phyloP scores from a whole-genome alignment of 75 land plant genomes.

The Cunninghamia lanceolata region DNA sequence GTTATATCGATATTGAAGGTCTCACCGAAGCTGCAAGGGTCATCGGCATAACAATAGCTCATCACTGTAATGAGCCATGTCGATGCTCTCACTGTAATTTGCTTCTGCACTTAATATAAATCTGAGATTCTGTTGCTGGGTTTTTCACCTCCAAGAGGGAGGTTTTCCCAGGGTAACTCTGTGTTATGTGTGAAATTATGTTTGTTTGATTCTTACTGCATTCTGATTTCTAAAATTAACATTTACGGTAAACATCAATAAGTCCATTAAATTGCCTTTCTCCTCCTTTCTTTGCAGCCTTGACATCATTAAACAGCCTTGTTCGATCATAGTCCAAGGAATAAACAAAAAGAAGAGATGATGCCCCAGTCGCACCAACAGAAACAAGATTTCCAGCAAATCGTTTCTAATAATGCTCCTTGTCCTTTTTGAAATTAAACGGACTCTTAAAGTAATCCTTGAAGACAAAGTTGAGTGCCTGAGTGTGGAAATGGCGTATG shows the following conservation, averaged over 20 bases:
- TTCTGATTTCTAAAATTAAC: too few species aligned
- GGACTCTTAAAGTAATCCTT: constrained; percentile 66
- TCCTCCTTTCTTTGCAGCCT: constrained; percentile 51
- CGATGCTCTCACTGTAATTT: too few species aligned
- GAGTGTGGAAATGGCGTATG: constrained; percentile 58
- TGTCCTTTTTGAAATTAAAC: constrained; percentile 68
- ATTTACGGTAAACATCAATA: constrained; percentile 47
- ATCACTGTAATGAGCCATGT: too few species aligned
- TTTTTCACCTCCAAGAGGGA: too few species aligned
- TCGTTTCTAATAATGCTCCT: constrained; percentile 60
- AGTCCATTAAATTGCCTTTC: constrained; percentile 51
- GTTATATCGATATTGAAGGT: too few species aligned
- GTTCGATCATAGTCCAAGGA: constrained; percentile 58
- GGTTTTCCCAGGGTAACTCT: too few species aligned
- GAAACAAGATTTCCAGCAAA: constrained; percentile 59
- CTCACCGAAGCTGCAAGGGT: too few species aligned
- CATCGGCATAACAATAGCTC: too few species aligned
- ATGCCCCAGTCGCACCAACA: constrained; percentile 52
- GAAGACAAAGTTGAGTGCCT: constrained; percentile 59
- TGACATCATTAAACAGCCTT: constrained; percentile 46
- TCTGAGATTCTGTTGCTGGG: too few species aligned
- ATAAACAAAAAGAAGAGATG: constrained; percentile 59
- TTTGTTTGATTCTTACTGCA: too few species aligned
- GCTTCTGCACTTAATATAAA: too few species aligned
- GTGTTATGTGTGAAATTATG: too few species aligned